These are phyloP conservation scores for Vitis cinerea DNA, from an alignment of 164 flowering plant genomes.

Conservation along the genomic window DNA sequence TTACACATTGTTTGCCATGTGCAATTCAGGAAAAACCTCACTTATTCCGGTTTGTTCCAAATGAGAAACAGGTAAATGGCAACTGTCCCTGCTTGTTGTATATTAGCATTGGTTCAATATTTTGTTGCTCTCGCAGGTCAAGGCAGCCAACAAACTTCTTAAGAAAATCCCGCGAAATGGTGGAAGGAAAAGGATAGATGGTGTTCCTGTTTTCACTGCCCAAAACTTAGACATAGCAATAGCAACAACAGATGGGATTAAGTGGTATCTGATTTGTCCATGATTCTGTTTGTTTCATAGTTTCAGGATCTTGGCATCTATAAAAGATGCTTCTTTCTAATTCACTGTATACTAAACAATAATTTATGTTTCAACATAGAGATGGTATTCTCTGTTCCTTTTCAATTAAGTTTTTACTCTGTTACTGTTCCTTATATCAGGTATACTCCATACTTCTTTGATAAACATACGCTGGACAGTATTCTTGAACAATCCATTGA, in stretches of 20 bases:
- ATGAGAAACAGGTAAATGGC: conserved; percentile 69
- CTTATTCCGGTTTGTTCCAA: conserved; percentile 88
- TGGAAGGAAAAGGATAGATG: conserved; percentile 54
- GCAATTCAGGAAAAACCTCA: conserved; percentile 82
- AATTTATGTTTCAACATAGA: too few relatives aligned
- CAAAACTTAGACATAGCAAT: conserved; percentile 93
- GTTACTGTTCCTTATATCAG: conserved; percentile 33
- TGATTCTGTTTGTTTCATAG: neutral
- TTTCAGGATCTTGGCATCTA: neutral
- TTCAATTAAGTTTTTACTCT: neutral
- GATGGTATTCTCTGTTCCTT: too few relatives aligned
- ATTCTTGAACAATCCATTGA: conserved; percentile 94
- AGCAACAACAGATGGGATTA: conserved; percentile 81
- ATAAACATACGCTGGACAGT: conserved; percentile 81
- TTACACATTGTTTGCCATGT: conserved; percentile 5
- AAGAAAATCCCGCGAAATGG: conserved; percentile 43
- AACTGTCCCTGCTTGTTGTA: neutral
- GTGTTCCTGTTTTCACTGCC: conserved; percentile 95
- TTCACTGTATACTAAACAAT: too few relatives aligned
- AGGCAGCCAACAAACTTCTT: conserved; percentile 83
- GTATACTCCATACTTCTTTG: conserved; percentile 97
- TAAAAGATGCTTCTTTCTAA: neutral
- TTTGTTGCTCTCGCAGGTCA: conserved; percentile 51
- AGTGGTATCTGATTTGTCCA: conserved; percentile 45
- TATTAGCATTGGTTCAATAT: conserved; percentile 4